Conservation (phyloP, 2,329 filamentous ascomycete genomes). For the Bipolaris victoriae region DNA sequence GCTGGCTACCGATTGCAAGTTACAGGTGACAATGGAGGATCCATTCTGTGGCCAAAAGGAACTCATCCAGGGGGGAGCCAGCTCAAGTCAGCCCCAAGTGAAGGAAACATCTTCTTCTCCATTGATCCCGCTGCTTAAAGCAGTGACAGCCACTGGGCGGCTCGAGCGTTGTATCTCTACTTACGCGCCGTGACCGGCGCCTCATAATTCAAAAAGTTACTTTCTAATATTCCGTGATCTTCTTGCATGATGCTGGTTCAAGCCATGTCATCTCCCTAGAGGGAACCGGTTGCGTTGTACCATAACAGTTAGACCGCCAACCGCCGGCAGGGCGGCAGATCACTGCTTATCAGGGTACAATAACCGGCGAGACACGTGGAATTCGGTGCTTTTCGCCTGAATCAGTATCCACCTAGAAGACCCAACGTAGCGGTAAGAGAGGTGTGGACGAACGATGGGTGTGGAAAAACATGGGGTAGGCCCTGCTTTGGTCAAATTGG, state of each 20-base stretch:
- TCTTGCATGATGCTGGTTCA: background rate
- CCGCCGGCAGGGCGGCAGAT: constrained; percentile 5
- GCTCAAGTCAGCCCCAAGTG: constrained; percentile 24
- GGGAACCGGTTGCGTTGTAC: background rate
- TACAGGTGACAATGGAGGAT: constrained; percentile 22
- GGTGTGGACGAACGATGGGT: constrained; percentile 13
- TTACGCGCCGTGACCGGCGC: background rate
- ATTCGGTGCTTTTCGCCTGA: constrained; percentile 21
- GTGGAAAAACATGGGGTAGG: constrained; percentile 6
- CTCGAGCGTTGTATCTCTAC: background rate
- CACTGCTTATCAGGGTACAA: constrained; percentile 3
- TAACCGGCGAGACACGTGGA: constrained; percentile 13
- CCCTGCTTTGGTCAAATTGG: background rate
- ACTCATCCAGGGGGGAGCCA: constrained; percentile 32
- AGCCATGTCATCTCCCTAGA: no score
- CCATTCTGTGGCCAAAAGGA: constrained; percentile 34
- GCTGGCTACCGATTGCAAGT: constrained; percentile 31
- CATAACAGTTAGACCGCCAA: background rate
- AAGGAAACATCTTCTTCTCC: constrained; percentile 35
- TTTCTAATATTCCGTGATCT: background rate
- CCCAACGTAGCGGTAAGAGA: constrained; percentile 22
- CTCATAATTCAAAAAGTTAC: background rate
- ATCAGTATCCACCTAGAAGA: constrained; percentile 29
- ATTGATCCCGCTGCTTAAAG: constrained; percentile 4
- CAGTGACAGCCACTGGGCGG: background rate